phyloP scores from a whole-genome alignment of 768 basidiomycete genomes.

The Neoboletus subvelutipes region DNA sequence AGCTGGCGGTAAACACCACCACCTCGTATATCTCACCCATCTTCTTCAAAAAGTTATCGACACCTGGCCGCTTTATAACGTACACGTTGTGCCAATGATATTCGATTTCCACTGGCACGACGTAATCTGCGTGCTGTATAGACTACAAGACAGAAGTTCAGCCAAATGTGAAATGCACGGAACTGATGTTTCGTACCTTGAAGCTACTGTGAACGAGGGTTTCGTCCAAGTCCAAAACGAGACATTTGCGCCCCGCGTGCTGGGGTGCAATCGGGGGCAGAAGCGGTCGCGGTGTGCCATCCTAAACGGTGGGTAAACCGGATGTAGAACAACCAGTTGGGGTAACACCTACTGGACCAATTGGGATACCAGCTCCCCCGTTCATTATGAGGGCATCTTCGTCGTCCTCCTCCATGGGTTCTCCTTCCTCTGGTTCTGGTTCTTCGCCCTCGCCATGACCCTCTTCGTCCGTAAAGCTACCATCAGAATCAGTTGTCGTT shows the following conservation, averaged over 20 bases:
- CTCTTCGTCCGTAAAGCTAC: slow-evolving; percentile 59
- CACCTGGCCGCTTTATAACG: slow-evolving; percentile 97
- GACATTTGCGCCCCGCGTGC: slow-evolving; percentile 88
- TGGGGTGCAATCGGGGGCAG: slow-evolving; percentile 79
- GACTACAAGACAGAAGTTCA: slow-evolving; percentile 51
- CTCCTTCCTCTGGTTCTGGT: slow-evolving; percentile 57
- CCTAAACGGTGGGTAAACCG: slow-evolving; percentile 43
- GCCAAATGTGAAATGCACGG: slow-evolving; percentile 1
- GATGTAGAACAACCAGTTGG: not conserved
- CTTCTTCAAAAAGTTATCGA: slow-evolving; percentile 93
- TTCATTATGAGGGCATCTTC: slow-evolving; percentile 87
- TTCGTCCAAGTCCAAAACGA: slow-evolving; percentile 96
- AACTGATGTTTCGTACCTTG: slow-evolving; percentile 60
- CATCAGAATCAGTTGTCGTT: slow-evolving; percentile 34
- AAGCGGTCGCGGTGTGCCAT: slow-evolving; percentile 85
- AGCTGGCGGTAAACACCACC: slow-evolving; percentile 95
- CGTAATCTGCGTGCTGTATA: slow-evolving; percentile 92
- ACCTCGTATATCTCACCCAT: slow-evolving; percentile 99
- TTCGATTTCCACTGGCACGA: slow-evolving; percentile 98
- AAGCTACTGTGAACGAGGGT: slow-evolving; percentile 97
- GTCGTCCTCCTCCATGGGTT: slow-evolving; percentile 75
- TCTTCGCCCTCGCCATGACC: slow-evolving; percentile 70
- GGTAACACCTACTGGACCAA: slow-evolving; percentile 71
- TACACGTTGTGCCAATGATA: slow-evolving; percentile 99
- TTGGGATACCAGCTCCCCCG: slow-evolving; percentile 93